Evolutionary conservation across 2,329 filamentous ascomycete species (phyloP), one percentile per base, ranked within the genome.

Genomic region (Epichloe glyceriae): DNA sequence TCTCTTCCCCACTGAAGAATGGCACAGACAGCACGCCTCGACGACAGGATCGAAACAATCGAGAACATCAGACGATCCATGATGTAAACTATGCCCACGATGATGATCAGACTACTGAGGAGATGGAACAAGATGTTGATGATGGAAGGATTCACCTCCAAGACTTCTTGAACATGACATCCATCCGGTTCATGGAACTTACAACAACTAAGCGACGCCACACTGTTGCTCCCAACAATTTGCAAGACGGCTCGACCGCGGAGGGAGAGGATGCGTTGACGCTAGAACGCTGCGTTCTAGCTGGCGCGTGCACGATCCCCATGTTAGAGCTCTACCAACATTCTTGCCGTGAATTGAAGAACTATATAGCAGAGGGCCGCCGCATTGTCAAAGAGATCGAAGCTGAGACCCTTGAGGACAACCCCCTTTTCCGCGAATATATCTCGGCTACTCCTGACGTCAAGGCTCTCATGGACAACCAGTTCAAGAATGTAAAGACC

Each of bases 151-250:
- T 95, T 50, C 85, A 90, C 44, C 74, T 98, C 3, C 88, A 95
- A 58, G 86, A 95, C 49, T 98, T 98, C 68, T 71, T 98, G 43
- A 88, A 94, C 55, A 83, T 95, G 81, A 96, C 91, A 2, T 94
- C 88, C 53, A 95, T 98, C 60, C 87, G 90, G 50, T 98, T 98
- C 70, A 96, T 98, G 86, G 93, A 98, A 64, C 74, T 98, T 47
- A 95, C 85, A n/a, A 95, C 91, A 0, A 96, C 90, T 1, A 97
- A 97, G 65, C 78, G 91, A 57, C 79, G 93, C 50, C 86, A 94
- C 59, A 97, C 91, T 0, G 82, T 85, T 44, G 85, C 79, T 3
- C 82, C 82, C 14, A 64, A 71, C 49, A 60, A 66, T 12, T 62
- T 72, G 19, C 71, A 69, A 47, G 70, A 75, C 42, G 70, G 70